phyloP scores from a whole-genome alignment of 2,329 filamentous ascomycete genomes.

The Emergomyces orientalis region DNA sequence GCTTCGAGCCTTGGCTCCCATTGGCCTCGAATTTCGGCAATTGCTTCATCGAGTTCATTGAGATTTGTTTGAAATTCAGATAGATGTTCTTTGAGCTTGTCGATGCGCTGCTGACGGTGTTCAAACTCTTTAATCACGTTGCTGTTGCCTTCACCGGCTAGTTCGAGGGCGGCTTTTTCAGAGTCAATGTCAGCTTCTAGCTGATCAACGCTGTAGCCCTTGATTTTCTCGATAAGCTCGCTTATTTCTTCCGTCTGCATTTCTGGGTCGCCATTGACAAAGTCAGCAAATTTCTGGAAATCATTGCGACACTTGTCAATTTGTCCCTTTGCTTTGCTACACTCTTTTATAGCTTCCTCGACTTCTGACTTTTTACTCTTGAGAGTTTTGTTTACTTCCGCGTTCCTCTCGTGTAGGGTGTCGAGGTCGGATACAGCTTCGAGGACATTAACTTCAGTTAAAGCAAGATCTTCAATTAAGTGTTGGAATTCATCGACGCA shows the following conservation, averaged over 20 bases:
- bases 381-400: conserved; percentile 45
- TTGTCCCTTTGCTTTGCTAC: conserved; percentile 17
- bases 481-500: conserved; percentile 32
- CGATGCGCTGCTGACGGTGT: conserved; percentile 60
- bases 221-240: conserved; percentile 7
- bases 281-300: conserved; percentile 9
- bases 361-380: conserved; percentile 26
- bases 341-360: conserved; percentile 23
- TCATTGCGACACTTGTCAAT: conserved; percentile 17
- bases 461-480: conserved; percentile 49
- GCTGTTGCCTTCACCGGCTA: conserved; percentile 69
- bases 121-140: conserved; percentile 70
- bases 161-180: conserved; percentile 64
- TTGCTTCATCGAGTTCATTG: conserved; percentile 47
- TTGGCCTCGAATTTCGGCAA: conserved; percentile 55
- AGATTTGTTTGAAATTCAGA: conserved; percentile 48
- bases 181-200: conserved; percentile 65
- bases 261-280: conserved; percentile 18
- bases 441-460: not conserved
- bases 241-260: conserved; percentile 1
- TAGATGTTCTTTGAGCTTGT: conserved; percentile 52
- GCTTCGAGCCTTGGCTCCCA: conserved; percentile 81
- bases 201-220: conserved; percentile 49
- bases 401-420: conserved; percentile 57
- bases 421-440: conserved; percentile 77